Conservation (phyloP, 116 monocot species). For the Trichopus zeylanicus region DNA sequence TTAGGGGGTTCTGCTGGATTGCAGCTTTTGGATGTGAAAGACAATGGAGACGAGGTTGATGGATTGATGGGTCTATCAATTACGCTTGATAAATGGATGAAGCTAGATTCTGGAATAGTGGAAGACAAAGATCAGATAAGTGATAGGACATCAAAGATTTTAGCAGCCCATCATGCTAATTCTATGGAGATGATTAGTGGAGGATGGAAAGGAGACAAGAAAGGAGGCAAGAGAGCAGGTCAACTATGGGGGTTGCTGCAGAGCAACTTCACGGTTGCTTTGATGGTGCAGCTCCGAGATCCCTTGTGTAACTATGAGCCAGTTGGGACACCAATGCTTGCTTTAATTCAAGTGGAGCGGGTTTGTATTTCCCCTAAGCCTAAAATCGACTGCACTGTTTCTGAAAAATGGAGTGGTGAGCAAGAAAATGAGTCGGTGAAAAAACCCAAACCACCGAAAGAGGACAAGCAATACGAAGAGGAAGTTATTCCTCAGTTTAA, state of each 20-base stretch:
- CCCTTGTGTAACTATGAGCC: constrained; percentile 60
- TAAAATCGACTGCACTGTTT: constrained; percentile 28
- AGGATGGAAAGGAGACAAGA: constrained; percentile 38
- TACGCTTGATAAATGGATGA: constrained; percentile 91
- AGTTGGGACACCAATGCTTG: constrained; percentile 70
- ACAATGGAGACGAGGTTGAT: constrained; percentile 58
- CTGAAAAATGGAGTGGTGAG: constrained; percentile 27
- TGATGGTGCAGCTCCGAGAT: constrained; percentile 82
- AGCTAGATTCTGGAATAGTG: constrained; percentile 75
- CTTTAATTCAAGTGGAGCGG: constrained; percentile 68
- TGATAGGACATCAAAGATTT: constrained; percentile 81
- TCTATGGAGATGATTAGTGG: constrained; percentile 42
- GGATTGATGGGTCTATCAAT: constrained; percentile 83
- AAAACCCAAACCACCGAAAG: constrained; percentile 22
- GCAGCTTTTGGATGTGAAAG: constrained; percentile 69
- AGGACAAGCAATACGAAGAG: constrained; percentile 38
- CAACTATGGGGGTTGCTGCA: constrained; percentile 74
- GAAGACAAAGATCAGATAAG: constrained; percentile 65
- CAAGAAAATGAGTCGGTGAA: constrained; percentile 31
- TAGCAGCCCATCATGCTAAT: constrained; percentile 86
- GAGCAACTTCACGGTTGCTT: constrained; percentile 61
- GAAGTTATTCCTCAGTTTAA: constrained; percentile 68
- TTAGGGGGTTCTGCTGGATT: constrained; percentile 70
- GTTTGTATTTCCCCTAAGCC: constrained; percentile 52
- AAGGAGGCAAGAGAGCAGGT: constrained; percentile 47